Evolutionary conservation across 2,329 filamentous ascomycete genomes (phyloP), one percentile per base, ranked within the genome.

Genomic region (Phialocephala subalpina): DNA sequence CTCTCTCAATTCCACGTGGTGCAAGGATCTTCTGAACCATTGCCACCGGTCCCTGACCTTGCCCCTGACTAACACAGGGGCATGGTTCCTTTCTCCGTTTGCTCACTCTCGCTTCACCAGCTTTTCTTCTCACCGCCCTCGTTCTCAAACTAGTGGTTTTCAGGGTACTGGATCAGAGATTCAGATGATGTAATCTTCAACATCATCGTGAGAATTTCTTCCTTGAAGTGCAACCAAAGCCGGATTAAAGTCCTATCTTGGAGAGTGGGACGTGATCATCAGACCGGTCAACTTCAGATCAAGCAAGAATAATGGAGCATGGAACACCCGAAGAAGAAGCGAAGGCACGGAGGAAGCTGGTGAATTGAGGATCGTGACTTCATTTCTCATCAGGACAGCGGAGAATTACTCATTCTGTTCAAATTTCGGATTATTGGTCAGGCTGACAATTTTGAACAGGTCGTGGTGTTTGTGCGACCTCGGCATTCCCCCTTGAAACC

Each of bases 361-460:
- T n/a, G n/a, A 33, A 33, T 9, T 4, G 29, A 33, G 29, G 29
- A 9, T 9, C 7, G 40, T 18, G 40, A 42, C 12, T 42, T 6
- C 40, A 42, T n/a, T 42, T 18, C 40, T 18, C 16, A 18, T 42
- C 14, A 42, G 16, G 16, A n/a, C 14, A 25, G n/a, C 45, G 45
- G 45, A 22, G 45, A 49, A 49, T 49, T 49, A 49, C 45, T 49
- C 45, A 49, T 9, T 8, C 40, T 47, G 4, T 47, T 47, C 42
- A n/a, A 47, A 20, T 47, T 11, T 22, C n/a, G 5, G 2, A n/a
- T 16, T 42, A n/a, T 6, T 33, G 6, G 6, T 18, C 14, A 12
- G 16, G 1, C 18, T 16, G n/a, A 16, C 16, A 7, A n/a, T 16
- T 18, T 42, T 6, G 40, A 42, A 42, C 40, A 18, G 40, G 16